Conservation (phyloP, 2,329 filamentous ascomycete genomes). For the Clarireedia homoeocarpa region DNA sequence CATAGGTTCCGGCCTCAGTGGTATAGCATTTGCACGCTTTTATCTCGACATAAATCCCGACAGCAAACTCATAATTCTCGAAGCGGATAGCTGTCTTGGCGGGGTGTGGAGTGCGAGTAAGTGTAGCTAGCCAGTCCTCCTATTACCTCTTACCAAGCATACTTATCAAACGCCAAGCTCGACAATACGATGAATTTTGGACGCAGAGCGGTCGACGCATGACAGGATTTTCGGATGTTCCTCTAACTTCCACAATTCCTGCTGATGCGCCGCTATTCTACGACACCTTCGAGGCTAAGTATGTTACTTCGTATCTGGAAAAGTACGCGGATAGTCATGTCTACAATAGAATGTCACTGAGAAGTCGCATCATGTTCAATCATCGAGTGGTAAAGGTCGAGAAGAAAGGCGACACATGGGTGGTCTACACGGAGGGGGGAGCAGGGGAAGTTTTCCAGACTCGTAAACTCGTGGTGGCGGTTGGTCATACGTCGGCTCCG, state of each 20-base stretch:
- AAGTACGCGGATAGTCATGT: slow-evolving; percentile 16
- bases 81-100: slow-evolving; percentile 11
- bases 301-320: slow-evolving; percentile 26
- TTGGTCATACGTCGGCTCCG: slow-evolving; percentile 27
- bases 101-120: slow-evolving; percentile 3
- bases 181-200: slow-evolving; percentile 25
- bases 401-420: slow-evolving; percentile 19
- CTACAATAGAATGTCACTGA: slow-evolving; percentile 16
- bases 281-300: slow-evolving; percentile 24
- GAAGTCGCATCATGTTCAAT: slow-evolving; percentile 20
- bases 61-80: slow-evolving; percentile 1
- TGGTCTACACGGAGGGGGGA: background rate
- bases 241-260: slow-evolving; percentile 19
- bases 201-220: slow-evolving; percentile 27
- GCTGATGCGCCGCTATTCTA: slow-evolving; percentile 21
- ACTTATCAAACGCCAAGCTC: slow-evolving; percentile 13
- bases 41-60: too few species aligned
- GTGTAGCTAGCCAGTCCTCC: background rate
- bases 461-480: slow-evolving; percentile 29
- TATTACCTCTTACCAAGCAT: background rate
- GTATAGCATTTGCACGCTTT: too few species aligned
- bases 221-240: slow-evolving; percentile 28
- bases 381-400: slow-evolving; percentile 16
- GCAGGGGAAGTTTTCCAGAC: background rate
- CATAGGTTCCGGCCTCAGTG: too few species aligned